Conservation (phyloP, 768 basidiomycete genomes). For the Suillus subluteus region DNA sequence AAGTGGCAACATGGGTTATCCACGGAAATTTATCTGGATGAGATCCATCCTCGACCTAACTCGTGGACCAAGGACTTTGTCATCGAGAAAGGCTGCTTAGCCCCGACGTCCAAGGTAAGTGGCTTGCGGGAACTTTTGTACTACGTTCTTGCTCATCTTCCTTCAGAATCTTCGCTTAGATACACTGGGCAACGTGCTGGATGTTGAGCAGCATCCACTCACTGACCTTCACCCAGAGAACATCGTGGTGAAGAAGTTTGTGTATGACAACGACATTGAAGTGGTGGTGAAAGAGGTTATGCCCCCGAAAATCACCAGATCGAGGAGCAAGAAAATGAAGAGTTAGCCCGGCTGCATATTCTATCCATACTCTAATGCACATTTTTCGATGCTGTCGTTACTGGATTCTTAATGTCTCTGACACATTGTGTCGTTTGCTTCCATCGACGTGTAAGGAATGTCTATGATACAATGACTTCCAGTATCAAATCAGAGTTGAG, state of each 20-base stretch:
- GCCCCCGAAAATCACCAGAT: constrained; percentile 56
- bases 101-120: constrained; percentile 67
- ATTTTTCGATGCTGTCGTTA: constrained; percentile 27
- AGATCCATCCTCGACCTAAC: constrained; percentile 56
- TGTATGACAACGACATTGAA: constrained; percentile 75
- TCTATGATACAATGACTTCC: background rate
- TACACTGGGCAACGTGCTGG: constrained; percentile 69
- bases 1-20: constrained; percentile 78
- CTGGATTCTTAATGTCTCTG: constrained; percentile 36
- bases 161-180: constrained; percentile 64
- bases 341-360: constrained; percentile 20
- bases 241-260: constrained; percentile 74
- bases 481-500: background rate
- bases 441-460: background rate
- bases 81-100: constrained; percentile 65
- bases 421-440: background rate
- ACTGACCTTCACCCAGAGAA: constrained; percentile 64
- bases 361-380: constrained; percentile 13
- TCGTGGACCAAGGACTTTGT: constrained; percentile 44
- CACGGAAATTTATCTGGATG: constrained; percentile 63
- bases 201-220: constrained; percentile 54
- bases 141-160: constrained; percentile 13
- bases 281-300: constrained; percentile 21
- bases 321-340: constrained; percentile 55
- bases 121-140: background rate